Evolutionary conservation across 2,329 filamentous ascomycete genomes (phyloP).

Genomic region (Neoarthrinium moseri): DNA sequence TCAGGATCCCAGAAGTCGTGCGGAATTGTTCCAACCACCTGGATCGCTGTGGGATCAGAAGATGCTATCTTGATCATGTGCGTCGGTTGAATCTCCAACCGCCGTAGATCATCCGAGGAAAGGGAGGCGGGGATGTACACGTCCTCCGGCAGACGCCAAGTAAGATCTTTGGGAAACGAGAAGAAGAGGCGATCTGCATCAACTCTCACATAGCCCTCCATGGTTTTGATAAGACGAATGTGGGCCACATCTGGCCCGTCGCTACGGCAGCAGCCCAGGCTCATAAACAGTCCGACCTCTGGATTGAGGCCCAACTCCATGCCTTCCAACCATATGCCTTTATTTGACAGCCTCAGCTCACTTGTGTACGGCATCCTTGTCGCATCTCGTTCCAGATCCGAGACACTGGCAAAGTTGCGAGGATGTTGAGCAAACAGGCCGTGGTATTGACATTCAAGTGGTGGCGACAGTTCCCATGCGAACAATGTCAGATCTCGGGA

Average conservation of each 20-base stretch:
- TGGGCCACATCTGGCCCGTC: not conserved
- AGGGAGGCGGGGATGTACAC: not conserved
- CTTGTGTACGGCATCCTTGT: conserved; percentile 1
- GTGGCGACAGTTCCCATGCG: not conserved
- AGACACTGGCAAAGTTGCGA: not conserved
- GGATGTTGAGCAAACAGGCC: not conserved
- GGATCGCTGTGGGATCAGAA: not conserved
- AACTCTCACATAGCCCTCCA: conserved; percentile 1
- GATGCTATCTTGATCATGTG: not conserved
- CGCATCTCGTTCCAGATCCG: not conserved
- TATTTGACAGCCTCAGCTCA: conserved; percentile 1
- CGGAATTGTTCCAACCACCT: not conserved
- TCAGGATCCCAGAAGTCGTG: conserved; percentile 6
- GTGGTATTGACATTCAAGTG: not conserved
- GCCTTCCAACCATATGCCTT: not conserved
- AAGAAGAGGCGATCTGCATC: not conserved
- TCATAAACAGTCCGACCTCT: not conserved
- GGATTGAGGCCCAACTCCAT: not conserved
- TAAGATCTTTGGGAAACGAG: not conserved
- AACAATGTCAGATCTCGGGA: conserved; percentile 2
- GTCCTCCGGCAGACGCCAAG: not conserved
- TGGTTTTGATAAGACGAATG: not conserved
- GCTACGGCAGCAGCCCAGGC: not conserved
- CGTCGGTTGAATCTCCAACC: not conserved
- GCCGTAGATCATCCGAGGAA: not conserved